These are phyloP conservation scores for Endocalyx cinctus DNA, from an alignment of 2,329 filamentous ascomycete species.

Conservation along the genomic window DNA sequence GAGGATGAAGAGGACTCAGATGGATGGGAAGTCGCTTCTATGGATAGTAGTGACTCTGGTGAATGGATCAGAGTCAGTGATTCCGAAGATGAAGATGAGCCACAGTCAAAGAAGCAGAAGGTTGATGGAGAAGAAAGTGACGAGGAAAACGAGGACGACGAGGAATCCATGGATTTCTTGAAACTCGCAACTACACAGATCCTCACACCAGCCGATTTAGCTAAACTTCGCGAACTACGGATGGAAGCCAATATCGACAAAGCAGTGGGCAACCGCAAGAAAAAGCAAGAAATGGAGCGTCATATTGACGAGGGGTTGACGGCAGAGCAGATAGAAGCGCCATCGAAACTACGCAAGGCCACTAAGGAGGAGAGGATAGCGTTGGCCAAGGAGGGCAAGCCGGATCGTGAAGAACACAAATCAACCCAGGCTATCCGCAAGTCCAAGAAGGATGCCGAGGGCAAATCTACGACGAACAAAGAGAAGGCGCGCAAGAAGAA, in stretches of 20 bases:
- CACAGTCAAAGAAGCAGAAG: conserved; percentile 62
- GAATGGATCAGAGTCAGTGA: conserved; percentile 94
- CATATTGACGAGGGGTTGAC: conserved; percentile 87
- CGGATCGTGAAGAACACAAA: conserved; percentile 74
- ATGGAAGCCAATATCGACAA: conserved; percentile 68
- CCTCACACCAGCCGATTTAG: conserved; percentile 91
- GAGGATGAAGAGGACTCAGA: conserved; percentile 55
- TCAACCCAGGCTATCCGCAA: conserved; percentile 78
- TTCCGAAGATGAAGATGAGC: conserved; percentile 72
- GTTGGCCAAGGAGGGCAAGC: conserved; percentile 76
- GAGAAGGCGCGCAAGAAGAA: conserved; percentile 98
- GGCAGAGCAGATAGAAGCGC: conserved; percentile 85
- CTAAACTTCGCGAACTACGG: conserved; percentile 86
- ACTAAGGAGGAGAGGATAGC: conserved; percentile 89
- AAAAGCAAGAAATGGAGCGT: conserved; percentile 48
- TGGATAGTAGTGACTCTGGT: conserved; percentile 64
- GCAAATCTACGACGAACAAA: conserved; percentile 95
- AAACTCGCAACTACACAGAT: conserved; percentile 90
- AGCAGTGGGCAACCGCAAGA: conserved; percentile 45
- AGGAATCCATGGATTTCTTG: conserved; percentile 46
- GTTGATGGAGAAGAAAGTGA: conserved; percentile 31
- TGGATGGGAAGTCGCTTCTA: conserved; percentile 59
- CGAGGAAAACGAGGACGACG: conserved; percentile 38
- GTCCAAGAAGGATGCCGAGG: conserved; percentile 80
- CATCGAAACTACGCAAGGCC: conserved; percentile 73